phyloP scores from a whole-genome alignment of 208 protist genomes.

The Trypanosoma conorhini region DNA sequence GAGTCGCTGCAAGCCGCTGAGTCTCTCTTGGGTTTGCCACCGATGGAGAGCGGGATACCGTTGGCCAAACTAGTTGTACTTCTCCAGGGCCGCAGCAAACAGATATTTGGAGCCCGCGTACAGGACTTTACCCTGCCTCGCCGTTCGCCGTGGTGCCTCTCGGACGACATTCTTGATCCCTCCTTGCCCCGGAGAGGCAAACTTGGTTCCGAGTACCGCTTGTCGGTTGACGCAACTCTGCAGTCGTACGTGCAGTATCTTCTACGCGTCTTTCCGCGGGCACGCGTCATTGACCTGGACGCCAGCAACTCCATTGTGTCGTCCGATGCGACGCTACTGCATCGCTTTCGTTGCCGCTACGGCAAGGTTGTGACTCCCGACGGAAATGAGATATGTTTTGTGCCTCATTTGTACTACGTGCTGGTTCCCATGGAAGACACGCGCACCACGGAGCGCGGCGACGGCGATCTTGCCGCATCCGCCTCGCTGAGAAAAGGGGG shows the following conservation, averaged over 20 bases:
- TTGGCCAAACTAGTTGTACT: conserved; percentile 64
- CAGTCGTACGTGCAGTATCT: conserved; percentile 69
- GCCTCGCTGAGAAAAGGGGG: conserved; percentile 46
- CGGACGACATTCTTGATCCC: conserved; percentile 76
- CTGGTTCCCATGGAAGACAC: neutral
- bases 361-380: conserved; percentile 66
- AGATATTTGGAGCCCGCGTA: conserved; percentile 81
- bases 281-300: conserved; percentile 77
- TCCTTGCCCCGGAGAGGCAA: conserved; percentile 38
- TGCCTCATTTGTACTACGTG: conserved; percentile 28
- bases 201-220: conserved; percentile 22
- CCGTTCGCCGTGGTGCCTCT: conserved; percentile 50
- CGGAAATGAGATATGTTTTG: conserved; percentile 24
- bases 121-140: conserved; percentile 73
- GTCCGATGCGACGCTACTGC: conserved; percentile 64
- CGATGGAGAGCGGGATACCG: conserved; percentile 37
- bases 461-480: conserved; percentile 9
- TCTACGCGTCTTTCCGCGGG: conserved; percentile 50
- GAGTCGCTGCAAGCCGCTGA: conserved; percentile 68
- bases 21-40: conserved; percentile 41
- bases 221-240: conserved; percentile 52
- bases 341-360: conserved; percentile 81
- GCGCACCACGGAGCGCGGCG: neutral
- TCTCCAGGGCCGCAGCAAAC: conserved; percentile 78
- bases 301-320: conserved; percentile 50